These are phyloP conservation scores for Xerocomus cyaneibrunnescens DNA, from an alignment of 1,284 basidiomycete genomes.

Conservation along the genomic window DNA sequence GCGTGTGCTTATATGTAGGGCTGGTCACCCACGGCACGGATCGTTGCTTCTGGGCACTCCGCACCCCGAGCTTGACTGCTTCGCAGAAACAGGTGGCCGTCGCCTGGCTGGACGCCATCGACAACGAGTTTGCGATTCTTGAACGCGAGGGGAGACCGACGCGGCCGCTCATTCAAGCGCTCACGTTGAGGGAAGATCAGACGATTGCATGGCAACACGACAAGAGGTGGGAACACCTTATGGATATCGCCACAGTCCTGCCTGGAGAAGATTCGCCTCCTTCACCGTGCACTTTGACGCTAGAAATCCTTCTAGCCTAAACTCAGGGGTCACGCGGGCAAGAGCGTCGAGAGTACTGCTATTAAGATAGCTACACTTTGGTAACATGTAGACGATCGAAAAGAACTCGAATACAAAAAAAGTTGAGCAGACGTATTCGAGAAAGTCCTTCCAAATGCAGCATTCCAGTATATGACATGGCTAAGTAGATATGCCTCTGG, in stretches of 20 bases:
- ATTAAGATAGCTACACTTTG: constrained; percentile 5
- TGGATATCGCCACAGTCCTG: constrained; percentile 36
- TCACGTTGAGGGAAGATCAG: constrained; percentile 51
- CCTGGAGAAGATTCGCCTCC: constrained; percentile 25
- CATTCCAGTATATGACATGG: neutral
- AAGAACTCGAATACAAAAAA: neutral
- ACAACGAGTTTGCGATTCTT: constrained; percentile 44
- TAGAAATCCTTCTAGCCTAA: neutral
- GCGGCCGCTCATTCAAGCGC: constrained; percentile 39
- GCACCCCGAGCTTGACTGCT: constrained; percentile 28
- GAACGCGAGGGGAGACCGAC: constrained; percentile 38
- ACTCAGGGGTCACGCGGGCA: neutral
- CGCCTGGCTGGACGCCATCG: constrained; percentile 41
- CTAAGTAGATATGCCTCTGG: neutral
- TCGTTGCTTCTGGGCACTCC: constrained; percentile 48
- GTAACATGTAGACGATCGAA: neutral
- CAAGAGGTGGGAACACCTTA: constrained; percentile 34
- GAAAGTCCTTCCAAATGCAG: neutral
- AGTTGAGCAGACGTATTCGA: neutral
- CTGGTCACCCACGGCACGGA: constrained; percentile 72
- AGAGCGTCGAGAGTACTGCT: constrained; percentile 1
- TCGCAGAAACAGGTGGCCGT: constrained; percentile 24
- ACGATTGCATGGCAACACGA: constrained; percentile 6
- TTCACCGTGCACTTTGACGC: neutral
- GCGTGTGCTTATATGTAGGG: constrained; percentile 38